Evolutionary conservation across 345 rosid genomes (phyloP).

Genomic region (Hypericum perforatum): DNA sequence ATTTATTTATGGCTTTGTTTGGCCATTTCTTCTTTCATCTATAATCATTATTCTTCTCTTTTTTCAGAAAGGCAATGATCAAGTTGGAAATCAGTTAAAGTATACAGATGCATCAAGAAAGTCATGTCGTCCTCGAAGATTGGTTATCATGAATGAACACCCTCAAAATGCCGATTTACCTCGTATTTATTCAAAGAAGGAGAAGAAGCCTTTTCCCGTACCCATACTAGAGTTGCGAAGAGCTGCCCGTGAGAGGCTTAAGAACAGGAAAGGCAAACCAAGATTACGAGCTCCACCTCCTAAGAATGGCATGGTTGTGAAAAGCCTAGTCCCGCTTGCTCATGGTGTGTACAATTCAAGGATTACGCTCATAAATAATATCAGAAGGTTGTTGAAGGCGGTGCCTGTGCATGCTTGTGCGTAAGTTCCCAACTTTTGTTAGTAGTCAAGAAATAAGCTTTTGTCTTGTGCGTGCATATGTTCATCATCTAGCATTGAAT

Average conservation of each 20-base stretch:
- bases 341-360: slow-evolving; percentile 65
- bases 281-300: slow-evolving; percentile 56
- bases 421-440: slow-evolving; percentile 31
- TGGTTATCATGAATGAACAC: slow-evolving; percentile 38
- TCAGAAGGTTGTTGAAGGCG: slow-evolving; percentile 63
- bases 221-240: slow-evolving; percentile 83
- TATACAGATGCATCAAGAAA: slow-evolving; percentile 23
- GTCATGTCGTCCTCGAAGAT: slow-evolving; percentile 16
- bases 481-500: too few relatives aligned
- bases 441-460: too few relatives aligned
- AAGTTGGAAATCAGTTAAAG: slow-evolving; percentile 22
- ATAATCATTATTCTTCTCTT: not conserved
- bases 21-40: not conserved
- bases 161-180: slow-evolving; percentile 92
- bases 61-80: slow-evolving; percentile 32
- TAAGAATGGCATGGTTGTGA: slow-evolving; percentile 61
- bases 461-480: too few relatives aligned
- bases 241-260: slow-evolving; percentile 83
- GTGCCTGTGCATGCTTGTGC: slow-evolving; percentile 84
- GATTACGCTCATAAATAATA: slow-evolving; percentile 63
- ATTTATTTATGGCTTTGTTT: too few relatives aligned
- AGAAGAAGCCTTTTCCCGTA: slow-evolving; percentile 81
- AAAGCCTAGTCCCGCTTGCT: slow-evolving; percentile 60
- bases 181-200: slow-evolving; percentile 49
- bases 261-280: slow-evolving; percentile 58